Conservation (phyloP, 768 basidiomycete species). For the Thelephora ganbajun region DNA sequence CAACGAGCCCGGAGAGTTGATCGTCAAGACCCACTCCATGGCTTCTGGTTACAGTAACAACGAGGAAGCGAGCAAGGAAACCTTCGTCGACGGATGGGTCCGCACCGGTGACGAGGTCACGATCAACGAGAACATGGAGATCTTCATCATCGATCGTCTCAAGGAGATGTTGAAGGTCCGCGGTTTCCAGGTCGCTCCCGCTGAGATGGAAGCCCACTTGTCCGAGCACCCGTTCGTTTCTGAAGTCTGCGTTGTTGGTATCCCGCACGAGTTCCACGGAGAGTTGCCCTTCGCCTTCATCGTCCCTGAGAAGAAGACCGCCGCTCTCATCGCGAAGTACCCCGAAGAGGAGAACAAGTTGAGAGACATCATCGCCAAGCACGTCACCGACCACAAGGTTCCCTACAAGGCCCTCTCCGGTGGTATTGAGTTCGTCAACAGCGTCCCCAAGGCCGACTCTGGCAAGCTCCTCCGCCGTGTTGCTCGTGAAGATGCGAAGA, state of each 20-base stretch:
- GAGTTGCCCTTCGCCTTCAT: conserved; percentile 63
- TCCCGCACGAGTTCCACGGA: conserved; percentile 58
- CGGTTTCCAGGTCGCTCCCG: conserved; percentile 66
- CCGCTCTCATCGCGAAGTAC: background rate
- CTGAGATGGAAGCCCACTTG: conserved; percentile 58
- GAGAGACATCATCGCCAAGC: conserved; percentile 12
- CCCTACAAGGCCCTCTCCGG: conserved; percentile 25
- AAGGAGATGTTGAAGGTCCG: conserved; percentile 61
- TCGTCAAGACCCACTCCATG: conserved; percentile 47
- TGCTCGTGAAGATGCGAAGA: conserved; percentile 13
- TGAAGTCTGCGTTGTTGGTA: conserved; percentile 49
- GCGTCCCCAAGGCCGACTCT: conserved; percentile 19
- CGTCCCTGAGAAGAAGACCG: conserved; percentile 21
- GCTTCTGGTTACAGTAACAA: conserved; percentile 46
- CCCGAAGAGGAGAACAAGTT: conserved; percentile 9
- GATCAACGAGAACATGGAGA: conserved; percentile 8
- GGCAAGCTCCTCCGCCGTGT: conserved; percentile 18
- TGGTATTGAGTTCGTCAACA: conserved; percentile 23
- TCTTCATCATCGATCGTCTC: conserved; percentile 31
- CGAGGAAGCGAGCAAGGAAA: conserved; percentile 29
- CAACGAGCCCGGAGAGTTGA: conserved; percentile 48
- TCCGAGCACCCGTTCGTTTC: conserved; percentile 44
- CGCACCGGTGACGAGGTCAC: conserved; percentile 18
- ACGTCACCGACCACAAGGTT: conserved; percentile 17
- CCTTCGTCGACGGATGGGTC: conserved; percentile 15